phyloP scores from a whole-genome alignment of 305 asterid genomes.

The Solanum aculeatissimum region DNA sequence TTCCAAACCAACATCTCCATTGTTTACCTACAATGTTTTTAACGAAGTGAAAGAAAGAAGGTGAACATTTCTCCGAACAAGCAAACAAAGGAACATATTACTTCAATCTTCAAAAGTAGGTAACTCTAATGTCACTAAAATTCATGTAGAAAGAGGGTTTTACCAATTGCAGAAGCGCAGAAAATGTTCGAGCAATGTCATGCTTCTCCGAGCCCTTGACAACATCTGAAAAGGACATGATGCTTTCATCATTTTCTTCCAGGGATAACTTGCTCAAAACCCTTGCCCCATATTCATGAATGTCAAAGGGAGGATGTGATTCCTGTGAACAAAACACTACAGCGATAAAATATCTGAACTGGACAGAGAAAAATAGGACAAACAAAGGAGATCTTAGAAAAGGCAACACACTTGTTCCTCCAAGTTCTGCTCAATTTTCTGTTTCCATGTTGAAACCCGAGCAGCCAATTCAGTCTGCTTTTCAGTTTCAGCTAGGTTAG shows the following conservation, averaged over 20 bases:
- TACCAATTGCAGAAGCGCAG: constrained; percentile 97
- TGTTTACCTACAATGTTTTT: constrained; percentile 50
- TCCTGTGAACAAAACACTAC: constrained; percentile 40
- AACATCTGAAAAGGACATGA: constrained; percentile 54
- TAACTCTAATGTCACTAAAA: background rate
- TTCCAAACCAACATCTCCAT: constrained; percentile 65
- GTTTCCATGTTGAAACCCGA: constrained; percentile 92
- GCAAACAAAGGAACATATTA: background rate
- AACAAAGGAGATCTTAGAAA: background rate
- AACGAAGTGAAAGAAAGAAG: background rate
- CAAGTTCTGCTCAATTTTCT: constrained; percentile 75
- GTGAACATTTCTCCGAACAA: background rate
- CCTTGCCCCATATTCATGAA: constrained; percentile 71
- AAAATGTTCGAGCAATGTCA: constrained; percentile 87
- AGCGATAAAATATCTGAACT: background rate
- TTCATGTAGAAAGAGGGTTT: background rate
- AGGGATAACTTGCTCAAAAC: constrained; percentile 49
- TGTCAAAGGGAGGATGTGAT: constrained; percentile 82
- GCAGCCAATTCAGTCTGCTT: constrained; percentile 81
- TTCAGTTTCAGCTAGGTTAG: constrained; percentile 71
- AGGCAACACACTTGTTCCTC: constrained; percentile 65
- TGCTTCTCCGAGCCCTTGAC: constrained; percentile 80
- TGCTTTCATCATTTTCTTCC: constrained; percentile 22
- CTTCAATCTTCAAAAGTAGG: background rate
- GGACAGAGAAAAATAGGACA: background rate